Conservation (phyloP, 2,329 filamentous ascomycete genomes). For the Parascedosporium putredinis region DNA sequence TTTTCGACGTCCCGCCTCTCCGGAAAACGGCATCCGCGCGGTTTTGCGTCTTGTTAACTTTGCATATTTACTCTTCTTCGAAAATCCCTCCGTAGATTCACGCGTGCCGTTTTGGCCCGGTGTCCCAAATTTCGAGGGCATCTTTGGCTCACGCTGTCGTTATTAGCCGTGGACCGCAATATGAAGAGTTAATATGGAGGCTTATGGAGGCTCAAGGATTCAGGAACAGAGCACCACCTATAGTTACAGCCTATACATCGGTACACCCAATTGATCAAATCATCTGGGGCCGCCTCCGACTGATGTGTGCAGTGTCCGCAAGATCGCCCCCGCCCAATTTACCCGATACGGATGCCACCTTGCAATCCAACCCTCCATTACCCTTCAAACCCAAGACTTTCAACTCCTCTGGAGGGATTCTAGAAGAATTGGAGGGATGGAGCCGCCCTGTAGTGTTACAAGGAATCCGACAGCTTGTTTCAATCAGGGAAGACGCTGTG, state of each 20-base stretch:
- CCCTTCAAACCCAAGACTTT: too few relatives aligned
- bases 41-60: not conserved
- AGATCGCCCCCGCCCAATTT: not conserved
- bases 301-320: too few relatives aligned
- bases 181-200: not conserved
- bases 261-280: conserved; percentile 17
- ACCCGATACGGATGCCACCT: not conserved
- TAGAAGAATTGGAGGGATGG: too few relatives aligned
- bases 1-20: not conserved
- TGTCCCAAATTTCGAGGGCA: not conserved
- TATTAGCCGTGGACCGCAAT: too few relatives aligned
- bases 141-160: not conserved
- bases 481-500: not conserved
- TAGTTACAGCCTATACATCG: not conserved
- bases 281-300: not conserved
- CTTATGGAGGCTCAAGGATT: not conserved
- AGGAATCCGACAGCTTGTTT: not conserved
- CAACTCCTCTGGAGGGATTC: too few relatives aligned
- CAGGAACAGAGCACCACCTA: not conserved
- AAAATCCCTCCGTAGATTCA: not conserved
- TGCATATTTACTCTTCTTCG: not conserved
- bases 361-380: too few relatives aligned
- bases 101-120: not conserved
- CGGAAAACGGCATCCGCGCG: not conserved
- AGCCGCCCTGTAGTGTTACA: not conserved